Evolutionary conservation across 305 asterid genomes (phyloP), one percentile per base, ranked within the genome.

Genomic region (Solanum chacoense): DNA sequence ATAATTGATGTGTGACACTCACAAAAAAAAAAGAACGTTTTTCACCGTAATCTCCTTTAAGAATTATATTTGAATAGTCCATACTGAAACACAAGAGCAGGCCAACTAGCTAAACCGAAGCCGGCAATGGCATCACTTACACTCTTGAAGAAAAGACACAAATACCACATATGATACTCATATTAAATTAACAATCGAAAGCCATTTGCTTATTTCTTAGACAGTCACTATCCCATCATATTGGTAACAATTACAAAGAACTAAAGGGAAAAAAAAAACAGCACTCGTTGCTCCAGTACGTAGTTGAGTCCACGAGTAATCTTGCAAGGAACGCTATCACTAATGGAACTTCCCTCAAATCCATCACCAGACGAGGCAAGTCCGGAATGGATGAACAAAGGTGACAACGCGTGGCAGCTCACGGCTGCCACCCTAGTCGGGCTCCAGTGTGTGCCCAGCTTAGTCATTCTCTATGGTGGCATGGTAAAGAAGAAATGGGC

Each of bases 401-500:
- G 94, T 28, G 96, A 95, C 94, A 95, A 93, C 31, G 92, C 91
- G 1, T 95, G 96, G 96, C 93, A 90, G 59, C 91, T 95, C 29
- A 91, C 92, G 0, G 92, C 98, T 0, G 94, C 96, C 9, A 75
- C 96, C 26, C 88, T 95, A 85, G 98, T 95, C 13, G 96, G 98
- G 28, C 95, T 95, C 18, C 98, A 94, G 38, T 92, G 98, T 84
- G 91, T 95, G 1, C 98, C 98, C 12, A 96, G 98, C 36, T 92
- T 95, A 0, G 93, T 95, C 32, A 94, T 95, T 6, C 93, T 95
- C 4, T 95, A 95, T 65, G 95, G 98, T 4, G 94, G 98, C 90
- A 93, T 94, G 93, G 95, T 93, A 2, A 94, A 95, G 94, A 93
- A 92, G 45, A 94, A 93, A 88, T 94, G 95, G 95, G 95, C 95